These are phyloP conservation scores for Pyricularia sp. DNA, from an alignment of 2,329 filamentous ascomycete species.

Conservation along the genomic window DNA sequence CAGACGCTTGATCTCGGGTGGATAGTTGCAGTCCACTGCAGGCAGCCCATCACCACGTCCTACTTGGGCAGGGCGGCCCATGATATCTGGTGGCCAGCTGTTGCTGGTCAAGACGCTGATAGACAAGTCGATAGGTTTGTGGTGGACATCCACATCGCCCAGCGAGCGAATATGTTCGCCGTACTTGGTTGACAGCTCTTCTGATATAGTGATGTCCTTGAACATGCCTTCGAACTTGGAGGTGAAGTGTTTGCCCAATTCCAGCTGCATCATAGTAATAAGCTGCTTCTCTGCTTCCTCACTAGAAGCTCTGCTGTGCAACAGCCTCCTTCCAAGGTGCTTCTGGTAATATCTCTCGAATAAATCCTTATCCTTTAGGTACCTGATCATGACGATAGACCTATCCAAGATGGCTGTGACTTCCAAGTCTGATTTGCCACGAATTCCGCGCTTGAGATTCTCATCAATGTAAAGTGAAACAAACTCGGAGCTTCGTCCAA, in stretches of 20 bases:
- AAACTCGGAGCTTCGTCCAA: conserved; percentile 73
- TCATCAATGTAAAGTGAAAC: conserved; percentile 96
- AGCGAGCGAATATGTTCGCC: conserved; percentile 48
- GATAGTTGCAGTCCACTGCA: conserved; percentile 51
- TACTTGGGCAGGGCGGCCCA: conserved; percentile 48
- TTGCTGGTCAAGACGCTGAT: conserved; percentile 85
- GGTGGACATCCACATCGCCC: conserved; percentile 23
- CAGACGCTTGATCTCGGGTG: conserved; percentile 57
- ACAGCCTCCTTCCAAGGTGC: conserved; percentile 73
- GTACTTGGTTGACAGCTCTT: conserved; percentile 69
- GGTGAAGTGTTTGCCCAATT: conserved; percentile 89
- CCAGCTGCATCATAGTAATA: conserved; percentile 93
- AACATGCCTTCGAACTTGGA: conserved; percentile 94
- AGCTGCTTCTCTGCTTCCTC: conserved; percentile 90
- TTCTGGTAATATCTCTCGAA: conserved; percentile 98
- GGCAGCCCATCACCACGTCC: conserved; percentile 11
- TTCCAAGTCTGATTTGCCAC: conserved; percentile 81
- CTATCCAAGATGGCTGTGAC: conserved; percentile 77
- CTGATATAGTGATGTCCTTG: conserved; percentile 82
- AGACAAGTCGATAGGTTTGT: conserved; percentile 58
- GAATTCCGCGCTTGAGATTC: conserved; percentile 85
- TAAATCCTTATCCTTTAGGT: conserved; percentile 81
- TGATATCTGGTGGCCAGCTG: conserved; percentile 86
- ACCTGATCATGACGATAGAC: conserved; percentile 75
- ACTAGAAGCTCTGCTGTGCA: conserved; percentile 82